Evolutionary conservation across 1,139 yeast species (phyloP).

Genomic region (Suhomyces chickasaworum): DNA sequence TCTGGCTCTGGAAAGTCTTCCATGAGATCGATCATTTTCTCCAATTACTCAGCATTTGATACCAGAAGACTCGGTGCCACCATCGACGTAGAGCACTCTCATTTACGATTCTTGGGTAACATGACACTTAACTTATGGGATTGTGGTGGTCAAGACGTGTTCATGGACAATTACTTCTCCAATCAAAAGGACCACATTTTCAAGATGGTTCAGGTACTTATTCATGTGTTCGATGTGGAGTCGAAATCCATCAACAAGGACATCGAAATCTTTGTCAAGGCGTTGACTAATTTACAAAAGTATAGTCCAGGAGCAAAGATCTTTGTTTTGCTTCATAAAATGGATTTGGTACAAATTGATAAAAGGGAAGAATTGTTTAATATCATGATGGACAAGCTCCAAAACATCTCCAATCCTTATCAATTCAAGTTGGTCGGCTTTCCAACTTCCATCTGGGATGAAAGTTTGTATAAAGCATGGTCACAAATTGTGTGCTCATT

Average conservation of each 20-base stretch:
- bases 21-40: constrained; percentile 93
- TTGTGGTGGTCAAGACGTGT: constrained; percentile 97
- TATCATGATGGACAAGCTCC: constrained; percentile 81
- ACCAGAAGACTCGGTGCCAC: constrained; percentile 96
- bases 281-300: constrained; percentile 77
- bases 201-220: constrained; percentile 95
- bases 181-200: constrained; percentile 89
- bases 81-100: constrained; percentile 96
- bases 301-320: constrained; percentile 91
- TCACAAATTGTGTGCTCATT: constrained; percentile 91
- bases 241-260: constrained; percentile 90
- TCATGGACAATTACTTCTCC: constrained; percentile 91
- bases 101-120: constrained; percentile 86
- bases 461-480: constrained; percentile 95
- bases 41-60: constrained; percentile 95
- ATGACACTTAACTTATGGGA: constrained; percentile 97
- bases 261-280: constrained; percentile 85
- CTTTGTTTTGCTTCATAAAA: constrained; percentile 88
- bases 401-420: constrained; percentile 74
- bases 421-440: constrained; percentile 84
- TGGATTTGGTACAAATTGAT: constrained; percentile 91
- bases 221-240: constrained; percentile 96
- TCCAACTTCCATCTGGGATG: constrained; percentile 98
- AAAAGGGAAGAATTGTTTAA: constrained; percentile 81
- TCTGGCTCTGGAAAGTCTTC: constrained; percentile 97